Conservation (phyloP, 2,329 filamentous ascomycete genomes). For the Gnomoniopsis sp. region DNA sequence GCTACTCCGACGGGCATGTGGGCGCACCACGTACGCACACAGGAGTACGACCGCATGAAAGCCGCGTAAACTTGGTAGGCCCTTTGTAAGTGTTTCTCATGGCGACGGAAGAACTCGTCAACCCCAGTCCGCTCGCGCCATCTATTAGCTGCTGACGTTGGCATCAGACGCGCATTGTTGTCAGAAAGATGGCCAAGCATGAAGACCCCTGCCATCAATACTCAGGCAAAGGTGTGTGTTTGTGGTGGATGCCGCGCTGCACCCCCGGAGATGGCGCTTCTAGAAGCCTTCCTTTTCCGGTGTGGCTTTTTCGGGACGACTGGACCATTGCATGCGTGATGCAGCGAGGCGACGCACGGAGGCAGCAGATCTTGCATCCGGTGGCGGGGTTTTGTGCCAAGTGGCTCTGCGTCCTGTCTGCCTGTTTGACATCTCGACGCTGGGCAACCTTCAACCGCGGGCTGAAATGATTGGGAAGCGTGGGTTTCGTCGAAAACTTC, state of each 20-base stretch:
- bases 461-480: too few species aligned
- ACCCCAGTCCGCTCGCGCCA: not conserved
- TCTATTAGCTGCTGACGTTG: not conserved
- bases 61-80: not conserved
- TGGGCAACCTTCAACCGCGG: too few species aligned
- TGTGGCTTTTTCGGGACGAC: not conserved
- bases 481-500: too few species aligned
- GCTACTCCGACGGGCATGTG: not conserved
- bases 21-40: not conserved
- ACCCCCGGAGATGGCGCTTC: not conserved
- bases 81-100: not conserved
- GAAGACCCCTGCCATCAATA: not conserved
- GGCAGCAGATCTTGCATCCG: too few species aligned
- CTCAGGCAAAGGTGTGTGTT: too few species aligned
- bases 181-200: not conserved
- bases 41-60: too few species aligned
- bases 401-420: too few species aligned
- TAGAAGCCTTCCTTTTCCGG: slow-evolving; percentile 2
- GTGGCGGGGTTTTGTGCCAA: too few species aligned
- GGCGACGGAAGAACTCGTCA: not conserved
- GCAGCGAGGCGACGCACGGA: not conserved
- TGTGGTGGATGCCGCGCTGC: not conserved
- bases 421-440: too few species aligned
- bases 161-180: too few species aligned
- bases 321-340: not conserved